These are phyloP conservation scores for Talaromyces stipitatus DNA, from an alignment of 495 filamentous ascomycete genomes.

Conservation along the genomic window DNA sequence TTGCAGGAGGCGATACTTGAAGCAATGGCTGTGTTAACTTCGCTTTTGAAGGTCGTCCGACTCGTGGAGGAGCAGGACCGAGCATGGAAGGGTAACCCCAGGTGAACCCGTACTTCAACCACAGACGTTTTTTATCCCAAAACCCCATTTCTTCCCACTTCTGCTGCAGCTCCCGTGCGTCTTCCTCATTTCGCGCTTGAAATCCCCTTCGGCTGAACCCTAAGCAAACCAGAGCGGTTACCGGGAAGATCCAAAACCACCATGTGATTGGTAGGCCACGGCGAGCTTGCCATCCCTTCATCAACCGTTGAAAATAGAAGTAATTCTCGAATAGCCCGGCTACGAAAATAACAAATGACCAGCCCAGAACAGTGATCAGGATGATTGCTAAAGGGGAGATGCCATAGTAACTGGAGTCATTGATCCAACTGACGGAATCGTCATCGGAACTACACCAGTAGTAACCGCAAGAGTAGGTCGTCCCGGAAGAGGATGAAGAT, in stretches of 20 bases:
- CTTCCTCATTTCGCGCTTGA: constrained; percentile 28
- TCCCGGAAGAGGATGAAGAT: constrained; percentile 13
- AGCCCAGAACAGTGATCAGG: constrained; percentile 30
- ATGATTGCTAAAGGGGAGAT: constrained; percentile 25
- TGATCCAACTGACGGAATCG: constrained; percentile 16
- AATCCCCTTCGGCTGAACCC: constrained; percentile 32
- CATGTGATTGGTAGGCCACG: constrained; percentile 43
- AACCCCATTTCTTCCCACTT: constrained; percentile 35
- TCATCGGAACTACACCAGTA: constrained; percentile 12
- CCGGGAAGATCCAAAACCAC: constrained; percentile 24
- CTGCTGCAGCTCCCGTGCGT: constrained; percentile 30
- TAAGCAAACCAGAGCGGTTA: constrained; percentile 28
- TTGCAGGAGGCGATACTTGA: constrained; percentile 21
- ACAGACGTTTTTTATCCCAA: constrained; percentile 33
- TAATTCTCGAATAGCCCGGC: constrained; percentile 42
- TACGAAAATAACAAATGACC: constrained; percentile 34
- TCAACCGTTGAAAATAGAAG: constrained; percentile 44
- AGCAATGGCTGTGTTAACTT: constrained; percentile 18
- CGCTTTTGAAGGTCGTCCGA: constrained; percentile 3
- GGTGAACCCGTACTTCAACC: constrained; percentile 43
- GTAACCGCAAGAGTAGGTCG: constrained; percentile 1
- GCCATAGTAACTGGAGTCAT: constrained; percentile 15
- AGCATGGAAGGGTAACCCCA: constrained; percentile 36
- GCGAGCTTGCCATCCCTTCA: constrained; percentile 39
- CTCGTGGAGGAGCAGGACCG: constrained; percentile 22